Conservation (phyloP, 805 yeast species). For the Kodamaea laetipori region DNA sequence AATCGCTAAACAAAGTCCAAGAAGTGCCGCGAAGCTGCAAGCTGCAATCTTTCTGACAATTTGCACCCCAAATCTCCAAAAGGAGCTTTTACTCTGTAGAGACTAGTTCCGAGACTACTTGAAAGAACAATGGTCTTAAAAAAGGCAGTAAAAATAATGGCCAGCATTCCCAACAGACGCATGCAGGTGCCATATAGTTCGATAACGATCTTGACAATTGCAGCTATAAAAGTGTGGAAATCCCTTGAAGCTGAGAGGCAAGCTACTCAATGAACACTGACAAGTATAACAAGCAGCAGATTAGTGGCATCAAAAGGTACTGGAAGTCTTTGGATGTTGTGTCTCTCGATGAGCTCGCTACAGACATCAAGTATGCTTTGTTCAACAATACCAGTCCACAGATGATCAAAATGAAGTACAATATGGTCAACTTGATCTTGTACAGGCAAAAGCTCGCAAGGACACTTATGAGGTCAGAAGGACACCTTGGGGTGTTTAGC, state of each 20-base stretch:
- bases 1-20: background rate
- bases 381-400: conserved; percentile 3
- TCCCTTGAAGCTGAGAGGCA: background rate
- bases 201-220: too few species aligned
- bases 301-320: conserved; percentile 8
- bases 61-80: background rate
- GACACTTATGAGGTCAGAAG: conserved; percentile 8
- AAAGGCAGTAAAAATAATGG: conserved; percentile 1
- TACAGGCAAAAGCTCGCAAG: conserved; percentile 8
- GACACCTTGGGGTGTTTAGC: background rate
- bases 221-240: too few species aligned
- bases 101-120: too few species aligned
- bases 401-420: conserved; percentile 7
- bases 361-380: background rate
- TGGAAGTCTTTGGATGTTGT: conserved; percentile 15
- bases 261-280: background rate
- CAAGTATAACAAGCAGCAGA: conserved; percentile 6
- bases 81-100: too few species aligned
- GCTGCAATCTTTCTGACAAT: background rate
- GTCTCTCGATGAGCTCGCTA: background rate
- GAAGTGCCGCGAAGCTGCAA: background rate
- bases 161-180: conserved; percentile 4
- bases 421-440: conserved; percentile 12
- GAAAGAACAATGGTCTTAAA: too few species aligned
- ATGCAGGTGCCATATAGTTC: too few species aligned